phyloP scores from a whole-genome alignment of 768 basidiomycete species.

The Amanita subjunquillea region DNA sequence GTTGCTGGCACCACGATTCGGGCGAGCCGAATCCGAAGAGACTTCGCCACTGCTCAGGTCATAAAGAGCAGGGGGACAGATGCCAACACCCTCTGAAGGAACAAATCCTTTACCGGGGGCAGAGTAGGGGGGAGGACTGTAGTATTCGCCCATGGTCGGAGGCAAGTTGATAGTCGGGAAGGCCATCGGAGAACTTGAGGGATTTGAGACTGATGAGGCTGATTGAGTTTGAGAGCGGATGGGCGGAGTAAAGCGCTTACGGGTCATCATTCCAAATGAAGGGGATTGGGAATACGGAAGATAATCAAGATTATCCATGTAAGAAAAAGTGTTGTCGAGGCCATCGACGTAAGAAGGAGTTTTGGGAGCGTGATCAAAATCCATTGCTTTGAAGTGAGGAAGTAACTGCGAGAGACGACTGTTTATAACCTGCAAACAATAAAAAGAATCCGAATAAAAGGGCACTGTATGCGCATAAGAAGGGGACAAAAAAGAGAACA shows the following conservation, averaged over 20 bases:
- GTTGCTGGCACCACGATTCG: constrained; percentile 60
- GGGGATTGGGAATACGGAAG: constrained; percentile 58
- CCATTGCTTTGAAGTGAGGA: constrained; percentile 30
- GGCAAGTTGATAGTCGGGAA: constrained; percentile 54
- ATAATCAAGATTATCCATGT: constrained; percentile 50
- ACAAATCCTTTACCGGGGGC: constrained; percentile 51
- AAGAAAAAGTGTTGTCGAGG: constrained; percentile 34
- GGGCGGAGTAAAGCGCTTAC: constrained; percentile 29
- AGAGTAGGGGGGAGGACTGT: constrained; percentile 37
- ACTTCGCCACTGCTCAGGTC: constrained; percentile 60
- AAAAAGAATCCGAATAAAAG: constrained; percentile 15
- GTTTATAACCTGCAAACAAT: constrained; percentile 9
- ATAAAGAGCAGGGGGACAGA: constrained; percentile 68
- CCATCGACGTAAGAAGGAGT: constrained; percentile 37
- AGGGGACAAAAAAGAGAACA: background rate
- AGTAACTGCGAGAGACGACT: constrained; percentile 14
- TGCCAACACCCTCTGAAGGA: constrained; percentile 49
- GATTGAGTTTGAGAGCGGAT: constrained; percentile 8
- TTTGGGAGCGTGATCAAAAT: constrained; percentile 36
- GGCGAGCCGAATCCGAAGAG: constrained; percentile 59
- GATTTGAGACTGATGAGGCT: constrained; percentile 35
- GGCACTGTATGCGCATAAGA: constrained; percentile 10
- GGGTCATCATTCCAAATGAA: constrained; percentile 49
- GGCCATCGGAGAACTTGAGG: constrained; percentile 50
- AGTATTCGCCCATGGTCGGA: constrained; percentile 42